Conservation (phyloP, 2,329 filamentous ascomycete genomes). For the Capronia americana region DNA sequence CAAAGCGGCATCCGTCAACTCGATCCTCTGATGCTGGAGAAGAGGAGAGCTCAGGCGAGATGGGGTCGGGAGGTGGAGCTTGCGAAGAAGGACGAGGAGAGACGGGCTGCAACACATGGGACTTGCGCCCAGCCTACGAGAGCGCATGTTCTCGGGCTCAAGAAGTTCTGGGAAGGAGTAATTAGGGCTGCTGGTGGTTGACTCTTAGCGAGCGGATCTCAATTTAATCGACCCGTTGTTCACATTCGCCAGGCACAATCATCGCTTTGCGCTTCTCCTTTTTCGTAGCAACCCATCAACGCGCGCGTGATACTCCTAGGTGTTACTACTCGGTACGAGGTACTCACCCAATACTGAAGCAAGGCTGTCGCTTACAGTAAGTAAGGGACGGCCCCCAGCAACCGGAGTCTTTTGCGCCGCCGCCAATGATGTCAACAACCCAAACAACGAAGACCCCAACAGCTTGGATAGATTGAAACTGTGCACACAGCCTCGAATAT, state of each 20-base stretch:
- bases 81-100: conserved; percentile 35
- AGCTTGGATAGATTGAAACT: background rate
- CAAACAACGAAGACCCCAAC: conserved; percentile 4
- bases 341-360: background rate
- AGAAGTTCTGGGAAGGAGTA: conserved; percentile 71
- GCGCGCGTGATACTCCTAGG: background rate
- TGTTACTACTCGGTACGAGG: too few species aligned
- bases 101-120: conserved; percentile 24
- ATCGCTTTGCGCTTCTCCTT: background rate
- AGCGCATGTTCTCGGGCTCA: conserved; percentile 64
- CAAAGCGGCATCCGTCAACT: conserved; percentile 11
- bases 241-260: background rate
- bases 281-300: background rate
- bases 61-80: conserved; percentile 36
- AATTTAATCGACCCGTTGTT: background rate
- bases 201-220: background rate
- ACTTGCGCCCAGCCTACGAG: conserved; percentile 43
- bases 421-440: conserved; percentile 9
- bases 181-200: conserved; percentile 44
- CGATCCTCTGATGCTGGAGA: conserved; percentile 32
- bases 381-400: background rate
- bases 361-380: conserved; percentile 10
- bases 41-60: conserved; percentile 33
- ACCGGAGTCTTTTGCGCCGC: background rate
- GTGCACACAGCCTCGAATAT: background rate